A percentile compares a stretch with the other conserved stretches of the same genome.
phyloP scores from a whole-genome alignment of 768 basidiomycete genomes.

The Tricholoma terreum region DNA sequence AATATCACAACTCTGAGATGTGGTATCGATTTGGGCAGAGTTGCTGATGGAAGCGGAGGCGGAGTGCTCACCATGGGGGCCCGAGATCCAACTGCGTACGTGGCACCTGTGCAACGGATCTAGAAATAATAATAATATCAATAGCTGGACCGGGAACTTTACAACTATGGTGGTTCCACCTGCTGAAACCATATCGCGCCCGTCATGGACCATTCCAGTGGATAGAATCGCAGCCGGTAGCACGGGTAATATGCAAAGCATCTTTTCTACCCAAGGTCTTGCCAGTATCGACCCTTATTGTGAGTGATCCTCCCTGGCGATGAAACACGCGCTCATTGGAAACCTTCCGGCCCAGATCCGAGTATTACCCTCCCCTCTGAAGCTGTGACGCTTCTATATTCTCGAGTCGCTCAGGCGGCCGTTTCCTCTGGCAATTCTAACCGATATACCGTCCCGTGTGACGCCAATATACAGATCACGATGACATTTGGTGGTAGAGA shows the following conservation, averaged over 20 bases:
- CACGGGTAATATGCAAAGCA: too few relatives aligned
- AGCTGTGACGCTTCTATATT: background rate
- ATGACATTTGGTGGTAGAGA: background rate
- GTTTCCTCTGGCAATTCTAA: background rate
- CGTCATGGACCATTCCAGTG: background rate
- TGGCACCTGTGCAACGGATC: background rate
- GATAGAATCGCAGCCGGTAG: background rate
- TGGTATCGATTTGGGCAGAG: background rate
- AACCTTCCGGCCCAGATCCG: background rate
- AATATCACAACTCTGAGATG: background rate
- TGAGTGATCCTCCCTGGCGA: background rate
- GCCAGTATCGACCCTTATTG: background rate
- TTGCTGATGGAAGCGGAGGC: background rate
- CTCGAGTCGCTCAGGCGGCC: background rate
- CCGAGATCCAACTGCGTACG: background rate
- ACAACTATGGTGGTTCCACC: background rate
- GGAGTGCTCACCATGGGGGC: background rate
- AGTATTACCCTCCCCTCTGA: background rate
- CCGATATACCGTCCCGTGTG: background rate
- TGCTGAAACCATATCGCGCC: background rate
- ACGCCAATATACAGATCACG: background rate
- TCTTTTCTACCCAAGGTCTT: background rate
- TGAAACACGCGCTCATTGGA: background rate
- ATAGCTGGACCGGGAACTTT: background rate
- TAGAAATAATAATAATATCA: background rate